Base-by-base conservation (phyloP, 805 yeast genomes). In the Candida rishiriensis region DNA sequence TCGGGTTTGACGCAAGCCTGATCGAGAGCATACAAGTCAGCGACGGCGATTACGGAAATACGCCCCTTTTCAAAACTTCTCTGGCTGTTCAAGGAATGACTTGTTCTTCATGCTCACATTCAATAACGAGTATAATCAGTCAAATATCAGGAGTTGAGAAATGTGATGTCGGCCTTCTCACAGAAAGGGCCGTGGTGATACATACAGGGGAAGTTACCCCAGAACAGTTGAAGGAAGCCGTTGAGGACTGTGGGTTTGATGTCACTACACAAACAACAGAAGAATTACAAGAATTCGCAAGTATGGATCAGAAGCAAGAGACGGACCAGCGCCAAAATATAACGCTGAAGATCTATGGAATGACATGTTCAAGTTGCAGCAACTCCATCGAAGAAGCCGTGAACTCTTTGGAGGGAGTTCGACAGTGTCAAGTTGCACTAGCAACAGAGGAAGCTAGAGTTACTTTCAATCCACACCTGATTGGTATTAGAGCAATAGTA, bases 51-150 rank as follows among this genome's bases (percentile, higher is more conserved):
- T 21, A 38, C 44, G 42, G 48, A 6, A 6, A 18, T 26, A 26
- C 29, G 17, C 32, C 18, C 13, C 13, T 26, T 13, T 32, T 15
- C 17, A 43, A 32, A 21, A 51, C 60, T 3, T 14, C 39, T 10
- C 17, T 57, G 8, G 29, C 63, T 3, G 64, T 81, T 1, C 56
- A 63, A 13, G 96, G 96, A 5, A 88, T 88, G 96, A 88, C 96
- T 5, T 89, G 96, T 57, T 81, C 88, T 3, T 76, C 91, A 3
- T 89, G 96, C 59, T 75, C 83, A 1, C 71, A 83, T 1, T 68
- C 89, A 1, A 76, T 89, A 18, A 76, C 82, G 0, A 63, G 66
- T 21, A 81, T 81, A 1, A 56, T 88, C 26, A 65, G 70, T 43
- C 57, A 57, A 0, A 43, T 78, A 9, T 64, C 67, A 0, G 85